phyloP scores from a whole-genome alignment of 2,329 filamentous ascomycete species.

The Epichloe bromicola region DNA sequence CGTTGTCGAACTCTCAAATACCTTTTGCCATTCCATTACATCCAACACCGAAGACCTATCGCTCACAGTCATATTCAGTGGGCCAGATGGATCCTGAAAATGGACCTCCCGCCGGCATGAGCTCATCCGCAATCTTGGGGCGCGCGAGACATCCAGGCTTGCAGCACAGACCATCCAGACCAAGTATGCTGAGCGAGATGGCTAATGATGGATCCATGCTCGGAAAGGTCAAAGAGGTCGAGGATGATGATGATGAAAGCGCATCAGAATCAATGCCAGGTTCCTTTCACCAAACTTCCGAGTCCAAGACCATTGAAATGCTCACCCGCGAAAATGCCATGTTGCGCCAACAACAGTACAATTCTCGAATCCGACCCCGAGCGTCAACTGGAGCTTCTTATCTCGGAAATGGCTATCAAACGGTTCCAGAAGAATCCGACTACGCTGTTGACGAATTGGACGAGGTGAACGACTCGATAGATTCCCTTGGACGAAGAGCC shows the following conservation, averaged over 20 bases:
- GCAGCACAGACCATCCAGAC: slow-evolving; percentile 69
- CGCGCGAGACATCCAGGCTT: slow-evolving; percentile 51
- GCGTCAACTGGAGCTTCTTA: slow-evolving; percentile 44
- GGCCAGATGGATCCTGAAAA: slow-evolving; percentile 70
- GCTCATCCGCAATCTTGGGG: slow-evolving; percentile 35
- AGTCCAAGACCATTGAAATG: slow-evolving; percentile 51
- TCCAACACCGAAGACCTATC: slow-evolving; percentile 82
- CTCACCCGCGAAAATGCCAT: slow-evolving; percentile 50
- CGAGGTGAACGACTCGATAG: slow-evolving; percentile 40
- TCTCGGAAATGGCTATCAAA: slow-evolving; percentile 42
- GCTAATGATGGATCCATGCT: slow-evolving; percentile 48
- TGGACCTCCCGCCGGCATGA: slow-evolving; percentile 26
- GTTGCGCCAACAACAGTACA: slow-evolving; percentile 36
- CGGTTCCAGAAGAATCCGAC: slow-evolving; percentile 52
- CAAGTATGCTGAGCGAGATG: slow-evolving; percentile 64
- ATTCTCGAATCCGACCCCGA: slow-evolving; percentile 40
- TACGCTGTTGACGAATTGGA: slow-evolving; percentile 63
- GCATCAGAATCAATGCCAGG: slow-evolving; percentile 35
- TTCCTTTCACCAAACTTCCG: slow-evolving; percentile 38
- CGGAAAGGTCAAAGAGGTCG: slow-evolving; percentile 57
- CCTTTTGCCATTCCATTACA: slow-evolving; percentile 81
- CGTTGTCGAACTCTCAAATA: slow-evolving; percentile 49
- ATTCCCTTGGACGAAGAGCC: slow-evolving; percentile 33
- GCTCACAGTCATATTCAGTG: slow-evolving; percentile 93
- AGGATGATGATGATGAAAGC: slow-evolving; percentile 52